Base-by-base conservation (phyloP, 108 stramenopile genomes). In the Schizochytrium sp. region DNA sequence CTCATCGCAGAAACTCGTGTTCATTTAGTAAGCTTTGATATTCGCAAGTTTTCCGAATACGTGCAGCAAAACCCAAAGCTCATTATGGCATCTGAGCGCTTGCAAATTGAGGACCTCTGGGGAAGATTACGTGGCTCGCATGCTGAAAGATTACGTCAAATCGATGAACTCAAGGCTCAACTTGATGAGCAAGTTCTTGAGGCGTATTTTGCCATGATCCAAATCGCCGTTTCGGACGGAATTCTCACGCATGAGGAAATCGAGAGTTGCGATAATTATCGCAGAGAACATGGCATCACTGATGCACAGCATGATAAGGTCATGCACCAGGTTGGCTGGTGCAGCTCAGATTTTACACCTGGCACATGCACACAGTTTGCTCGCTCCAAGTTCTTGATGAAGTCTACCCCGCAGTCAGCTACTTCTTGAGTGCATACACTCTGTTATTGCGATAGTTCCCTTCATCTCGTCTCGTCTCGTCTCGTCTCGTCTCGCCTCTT, bases 11-110 rank as follows among this genome's bases (percentile, higher is more conserved):
- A 17, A n/a, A n/a, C 59, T n/a, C 17, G 28, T n/a, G 59, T 60
- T 60, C 59, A n/a, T 17, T n/a, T 60, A n/a, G 59, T 60, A n/a
- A 60, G 59, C 59, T 60, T 60, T 60, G 59, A 60, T n/a, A 60
- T 60, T 60, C 59, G 59, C 17, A 60, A 60, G 59, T 60, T 60
- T 0, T 60, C 59, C 59, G 28, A 17, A n/a, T 60, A n/a, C 59
- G 28, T 60, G 1, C 17, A 60, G 28, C 59, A 60, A 1, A n/a
- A 60, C 28, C 59, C 59, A n/a, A 17, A 60, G 28, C 59, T 60
- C 28, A 60, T 60, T 17, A n/a, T n/a, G 19, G 59, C 59, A n/a
- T 17, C 59, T n/a, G 59, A 60, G 19, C 59, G 59, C 28, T n/a
- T 60, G 17, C 59, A 60, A 0, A 60, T 60, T 1, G 59, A 60